Percentiles rank a stretch among this genome's conserved stretches.
These are phyloP conservation scores for Rubia tinctorum DNA, from an alignment of 305 asterid genomes.

Conservation along the genomic window DNA sequence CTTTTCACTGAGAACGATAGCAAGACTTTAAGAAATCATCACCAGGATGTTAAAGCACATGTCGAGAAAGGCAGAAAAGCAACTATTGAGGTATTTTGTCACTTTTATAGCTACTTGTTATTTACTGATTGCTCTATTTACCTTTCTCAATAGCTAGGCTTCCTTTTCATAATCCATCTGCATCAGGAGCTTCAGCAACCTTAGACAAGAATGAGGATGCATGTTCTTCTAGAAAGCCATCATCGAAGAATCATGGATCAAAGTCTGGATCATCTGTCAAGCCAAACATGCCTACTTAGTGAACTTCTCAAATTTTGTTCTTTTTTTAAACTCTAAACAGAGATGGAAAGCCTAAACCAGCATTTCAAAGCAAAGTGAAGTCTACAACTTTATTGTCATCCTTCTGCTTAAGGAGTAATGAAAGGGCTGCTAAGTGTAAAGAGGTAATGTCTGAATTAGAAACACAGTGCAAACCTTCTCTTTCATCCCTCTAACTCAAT, in stretches of 20 bases:
- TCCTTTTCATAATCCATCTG: constrained; percentile 39
- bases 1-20: constrained; percentile 19
- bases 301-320: constrained; percentile 7
- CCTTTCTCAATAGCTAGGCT: constrained; percentile 15
- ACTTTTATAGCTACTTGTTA: constrained; percentile 8
- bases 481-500: constrained; percentile 19
- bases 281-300: constrained; percentile 19
- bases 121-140: constrained; percentile 5
- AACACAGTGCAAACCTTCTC: constrained; percentile 4
- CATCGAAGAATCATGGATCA: constrained; percentile 19
- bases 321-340: constrained; percentile 37
- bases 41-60: constrained; percentile 20
- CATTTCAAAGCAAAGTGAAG: constrained; percentile 34
- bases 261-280: constrained; percentile 33
- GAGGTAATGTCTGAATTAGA: constrained; percentile 50
- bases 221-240: constrained; percentile 28
- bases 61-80: constrained; percentile 27
- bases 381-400: constrained; percentile 43
- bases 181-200: constrained; percentile 20
- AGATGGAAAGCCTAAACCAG: constrained; percentile 33
- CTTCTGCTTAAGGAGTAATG: constrained; percentile 76
- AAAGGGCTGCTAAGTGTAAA: constrained; percentile 75
- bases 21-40: constrained; percentile 21
- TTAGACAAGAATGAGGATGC: constrained; percentile 30
- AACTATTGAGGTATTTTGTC: constrained; percentile 29